Base-by-base conservation (phyloP, 2,329 filamentous ascomycete species). In the Pyrenophora seminiperda region DNA sequence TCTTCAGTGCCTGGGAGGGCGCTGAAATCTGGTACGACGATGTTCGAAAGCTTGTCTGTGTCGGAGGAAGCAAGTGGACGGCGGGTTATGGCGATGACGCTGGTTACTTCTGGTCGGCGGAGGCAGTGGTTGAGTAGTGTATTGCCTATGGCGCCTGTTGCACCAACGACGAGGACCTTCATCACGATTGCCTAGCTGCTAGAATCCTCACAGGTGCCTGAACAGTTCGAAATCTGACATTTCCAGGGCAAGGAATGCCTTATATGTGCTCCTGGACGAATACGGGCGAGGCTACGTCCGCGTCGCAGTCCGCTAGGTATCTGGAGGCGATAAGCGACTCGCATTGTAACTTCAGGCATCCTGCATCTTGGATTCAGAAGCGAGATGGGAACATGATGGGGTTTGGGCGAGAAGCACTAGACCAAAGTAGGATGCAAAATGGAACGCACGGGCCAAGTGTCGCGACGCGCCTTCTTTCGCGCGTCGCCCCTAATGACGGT, bases 401-500 rank as follows among this genome's bases (percentile, higher is more conserved):
- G 3, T 27, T 27, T 27, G 24, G 14, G 42, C 22, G 36, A 34
- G 39, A 14, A 22, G 29, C 43, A 31, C 54, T 57, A 57, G 17
- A 27, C 40, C 37, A 13, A 29, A 54, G 15, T 38, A 4, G 31
- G 54, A 33, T 42, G 41, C 15, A 44, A 41, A 54, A 54, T 50
- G 52, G 42, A 41, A 57, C 10, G 24, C 24, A 27, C 24, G 24
- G 24, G 10, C 24, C 24, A 10, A 27, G 9, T 10, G 9, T 27
- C 24, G 24, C 24, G 24, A 27, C 24, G 24, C 48, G 47, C 34
- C 53, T 46, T 45, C 42, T 37, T 37, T 34, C 29, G 47, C 57
- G 61, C 54, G 58, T 61, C 54, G 47, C 54, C 34, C 52, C 42
- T 52, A 50, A 52, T 57, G 58, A 61, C 61, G 53, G 50, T 33